Base-by-base conservation (phyloP, 2,329 filamentous ascomycete species). In the Alternaria brassicicola region DNA sequence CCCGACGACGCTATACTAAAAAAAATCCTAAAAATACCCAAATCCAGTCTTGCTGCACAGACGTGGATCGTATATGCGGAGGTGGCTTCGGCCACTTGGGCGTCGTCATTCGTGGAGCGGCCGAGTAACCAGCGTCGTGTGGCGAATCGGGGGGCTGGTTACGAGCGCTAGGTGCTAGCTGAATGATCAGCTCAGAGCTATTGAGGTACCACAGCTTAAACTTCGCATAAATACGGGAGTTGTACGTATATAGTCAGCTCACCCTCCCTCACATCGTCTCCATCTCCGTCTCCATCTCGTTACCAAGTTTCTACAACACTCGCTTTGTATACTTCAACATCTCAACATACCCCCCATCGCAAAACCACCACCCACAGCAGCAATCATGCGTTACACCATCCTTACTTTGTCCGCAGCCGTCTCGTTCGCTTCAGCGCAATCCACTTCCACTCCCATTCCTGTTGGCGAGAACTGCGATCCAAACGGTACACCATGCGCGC, bases 371-470 rank as follows among this genome's bases (percentile, higher is more conserved):
- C 7, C 45, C 26, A 13, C 28, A 46, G 5, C 33, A 57, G 13
- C 39, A 46, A 60, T 39, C 7, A 69, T 69, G 65, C 65, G 62
- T 19, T 65, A 63, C 55, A 56, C 52, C 25, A 55, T 63, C 41
- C 35, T 68, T 35, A 52, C 54, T 25, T 23, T 69, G 21, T 62
- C 64, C 23, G 52, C 64, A 1, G 59, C 55, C 41, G 55, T 57
- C 5, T 58, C 61, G 26, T 33, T 53, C n/a, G 59, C 41, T 17
- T 60, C 60, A 25, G 63, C 61, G 2, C 57, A 65, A 30, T 38
- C 48, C 30, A 49, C 51, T 23, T 47, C 55, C 19, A 23, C 52
- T 23, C 31, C 57, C 2, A 45, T 67, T 30, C 63, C 60, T 3
- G 7, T 66, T 12, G 65, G 65, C 28, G 21, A 38, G 7, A 31